Base-by-base conservation (phyloP, 768 basidiomycete genomes). In the Candolleomyces efflorescens region DNA sequence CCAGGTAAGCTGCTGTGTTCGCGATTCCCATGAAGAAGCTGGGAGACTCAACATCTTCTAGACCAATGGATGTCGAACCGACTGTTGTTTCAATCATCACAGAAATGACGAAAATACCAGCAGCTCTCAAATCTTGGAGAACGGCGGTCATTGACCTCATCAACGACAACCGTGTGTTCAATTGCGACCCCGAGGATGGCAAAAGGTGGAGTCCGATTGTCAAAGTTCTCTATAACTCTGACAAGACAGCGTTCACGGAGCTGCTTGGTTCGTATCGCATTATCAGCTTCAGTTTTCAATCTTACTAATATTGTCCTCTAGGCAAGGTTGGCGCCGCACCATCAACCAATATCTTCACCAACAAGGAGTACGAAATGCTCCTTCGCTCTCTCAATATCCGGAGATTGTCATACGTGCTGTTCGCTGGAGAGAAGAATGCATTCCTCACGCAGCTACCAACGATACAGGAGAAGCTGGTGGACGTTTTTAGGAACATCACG, bases 381-480 rank as follows among this genome's bases (percentile, higher is more conserved):
- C 74, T 89, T 24, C 84, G 93, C 23, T 93, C 94, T 2, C 75
- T 94, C 53, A 94, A 91, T 65, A 77, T 99, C 18, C 84, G 97
- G 43, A 80, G 96, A 32, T 75, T 98, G 41, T 92, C 94, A 4
- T 92, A 91, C 66, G 82, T 90, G 32, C 69, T 99, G n/a, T 85
- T 94, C 55, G 76, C 89, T 1, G 92, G 88, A 13, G 94, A 94
- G 63, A 90, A 90, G 73, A 96, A 99, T 66, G 87, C 92, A 53
- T 97, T 92, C 73, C 71, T 98, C 51, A 86, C 85, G 0, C 90
- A 94, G 60, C 77, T 99, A 36, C 97, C 97, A 15, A 83, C 84
- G 26, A 92, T 99, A n/a, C 94, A 98, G 69, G 97, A 98, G 73
- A 97, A 91, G 72, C 78, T 99, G 13, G 97, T 97, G 10, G 97